Percentiles rank a stretch among this genome's conserved stretches.
phyloP scores from a whole-genome alignment of 495 filamentous ascomycete species.

The Talaromyces borbonicus region DNA sequence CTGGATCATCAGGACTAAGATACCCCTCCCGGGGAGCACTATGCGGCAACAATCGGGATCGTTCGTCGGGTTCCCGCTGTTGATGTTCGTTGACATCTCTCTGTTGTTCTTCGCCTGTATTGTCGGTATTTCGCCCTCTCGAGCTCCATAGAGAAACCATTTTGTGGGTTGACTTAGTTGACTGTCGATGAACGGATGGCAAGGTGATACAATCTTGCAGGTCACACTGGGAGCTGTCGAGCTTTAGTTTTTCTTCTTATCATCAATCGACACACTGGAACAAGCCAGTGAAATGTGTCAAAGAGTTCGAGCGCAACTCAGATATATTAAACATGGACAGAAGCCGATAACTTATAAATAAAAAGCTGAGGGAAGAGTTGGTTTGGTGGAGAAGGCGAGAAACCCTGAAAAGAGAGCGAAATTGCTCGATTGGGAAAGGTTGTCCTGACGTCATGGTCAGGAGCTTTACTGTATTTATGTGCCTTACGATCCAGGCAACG shows the following conservation, averaged over 20 bases:
- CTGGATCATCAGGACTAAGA: slow-evolving; percentile 88
- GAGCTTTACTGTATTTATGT: not conserved
- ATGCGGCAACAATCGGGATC: slow-evolving; percentile 59
- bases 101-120: not conserved
- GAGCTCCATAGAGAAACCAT: slow-evolving; percentile 2
- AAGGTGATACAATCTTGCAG: too few relatives aligned
- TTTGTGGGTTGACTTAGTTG: not conserved
- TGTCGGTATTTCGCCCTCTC: not conserved
- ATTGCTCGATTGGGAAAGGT: not conserved
- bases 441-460: not conserved
- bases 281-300: not conserved
- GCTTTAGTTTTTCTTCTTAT: too few relatives aligned
- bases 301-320: too few relatives aligned
- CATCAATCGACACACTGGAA: too few relatives aligned
- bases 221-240: too few relatives aligned
- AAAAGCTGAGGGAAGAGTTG: not conserved
- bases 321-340: not conserved
- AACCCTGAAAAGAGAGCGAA: slow-evolving; percentile 1
- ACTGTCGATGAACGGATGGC: too few relatives aligned
- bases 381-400: not conserved
- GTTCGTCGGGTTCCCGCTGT: slow-evolving; percentile 49
- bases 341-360: too few relatives aligned
- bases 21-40: slow-evolving; percentile 49
- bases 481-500: slow-evolving; percentile 4
- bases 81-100: not conserved